Percentiles rank a stretch among this genome's conserved stretches.
Evolutionary conservation across 257 asterid genomes (phyloP).

Genomic region (Ehretia macrophylla): DNA sequence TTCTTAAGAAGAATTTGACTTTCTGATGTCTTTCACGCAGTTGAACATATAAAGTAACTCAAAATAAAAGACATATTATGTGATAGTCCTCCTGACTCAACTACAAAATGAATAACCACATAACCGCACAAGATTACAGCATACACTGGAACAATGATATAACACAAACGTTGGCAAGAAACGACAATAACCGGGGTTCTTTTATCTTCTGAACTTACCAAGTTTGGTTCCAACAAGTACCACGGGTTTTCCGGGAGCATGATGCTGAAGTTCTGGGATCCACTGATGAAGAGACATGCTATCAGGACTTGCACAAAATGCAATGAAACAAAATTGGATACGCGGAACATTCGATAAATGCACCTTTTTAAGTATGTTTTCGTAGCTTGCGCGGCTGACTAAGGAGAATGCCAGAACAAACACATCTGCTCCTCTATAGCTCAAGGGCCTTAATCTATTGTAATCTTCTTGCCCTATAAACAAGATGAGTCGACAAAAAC

Average conservation of each 20-base stretch:
- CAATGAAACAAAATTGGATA: background rate
- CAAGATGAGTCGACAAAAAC: conserved; percentile 18
- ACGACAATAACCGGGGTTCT: background rate
- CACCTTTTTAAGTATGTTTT: conserved; percentile 86
- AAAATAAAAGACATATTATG: too few species aligned
- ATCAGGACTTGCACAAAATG: conserved; percentile 13
- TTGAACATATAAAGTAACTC: too few species aligned
- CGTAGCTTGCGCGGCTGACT: conserved; percentile 96
- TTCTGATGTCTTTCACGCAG: too few species aligned
- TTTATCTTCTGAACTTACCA: conserved; percentile 35
- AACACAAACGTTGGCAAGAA: background rate
- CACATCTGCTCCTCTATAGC: conserved; percentile 95
- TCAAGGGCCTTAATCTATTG: conserved; percentile 90
- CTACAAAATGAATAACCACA: too few species aligned
- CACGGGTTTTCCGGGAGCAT: conserved; percentile 79
- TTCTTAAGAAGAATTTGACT: background rate
- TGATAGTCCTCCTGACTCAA: too few species aligned
- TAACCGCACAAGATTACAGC: too few species aligned
- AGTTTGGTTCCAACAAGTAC: conserved; percentile 87
- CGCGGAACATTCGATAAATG: conserved; percentile 2
- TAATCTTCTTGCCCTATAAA: conserved; percentile 90
- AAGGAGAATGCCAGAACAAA: conserved; percentile 85
- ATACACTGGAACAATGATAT: background rate
- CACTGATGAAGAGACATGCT: conserved; percentile 47
- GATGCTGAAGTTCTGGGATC: conserved; percentile 95